These are phyloP conservation scores for Pouteria glomerata DNA, from an alignment of 148 eudicot species.

Conservation along the genomic window DNA sequence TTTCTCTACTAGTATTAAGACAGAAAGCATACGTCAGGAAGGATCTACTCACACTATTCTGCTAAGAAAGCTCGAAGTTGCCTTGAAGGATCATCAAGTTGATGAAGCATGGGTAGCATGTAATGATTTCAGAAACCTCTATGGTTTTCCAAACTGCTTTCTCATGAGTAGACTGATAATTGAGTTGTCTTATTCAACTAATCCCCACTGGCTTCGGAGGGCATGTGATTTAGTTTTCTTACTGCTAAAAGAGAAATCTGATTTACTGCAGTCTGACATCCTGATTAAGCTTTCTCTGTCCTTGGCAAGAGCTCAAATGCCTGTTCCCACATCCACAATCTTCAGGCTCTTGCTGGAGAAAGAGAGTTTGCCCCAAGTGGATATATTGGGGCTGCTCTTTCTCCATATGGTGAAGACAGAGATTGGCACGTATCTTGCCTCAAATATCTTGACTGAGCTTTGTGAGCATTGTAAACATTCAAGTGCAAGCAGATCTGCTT, in stretches of 20 bases:
- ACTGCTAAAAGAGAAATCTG: slow-evolving; percentile 38
- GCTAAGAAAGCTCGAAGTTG: slow-evolving; percentile 44
- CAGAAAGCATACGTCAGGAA: slow-evolving; percentile 19
- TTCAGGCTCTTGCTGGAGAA: slow-evolving; percentile 68
- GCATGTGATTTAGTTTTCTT: slow-evolving; percentile 43
- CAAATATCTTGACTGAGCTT: slow-evolving; percentile 70
- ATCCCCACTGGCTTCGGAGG: slow-evolving; percentile 48
- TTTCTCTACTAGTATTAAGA: slow-evolving; percentile 23
- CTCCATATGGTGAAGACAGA: slow-evolving; percentile 85
- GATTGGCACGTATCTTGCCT: slow-evolving; percentile 57
- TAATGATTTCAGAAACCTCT: slow-evolving; percentile 41
- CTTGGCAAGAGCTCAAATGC: slow-evolving; percentile 75
- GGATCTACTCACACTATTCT: slow-evolving; percentile 25
- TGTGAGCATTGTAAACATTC: slow-evolving; percentile 33
- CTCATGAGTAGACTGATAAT: slow-evolving; percentile 43
- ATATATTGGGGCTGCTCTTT: slow-evolving; percentile 40
- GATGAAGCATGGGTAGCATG: slow-evolving; percentile 63
- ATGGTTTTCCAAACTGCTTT: slow-evolving; percentile 57
- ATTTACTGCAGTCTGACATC: slow-evolving; percentile 37
- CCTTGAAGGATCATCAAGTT: slow-evolving; percentile 49
- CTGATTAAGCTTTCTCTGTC: slow-evolving; percentile 61
- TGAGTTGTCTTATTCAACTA: slow-evolving; percentile 62
- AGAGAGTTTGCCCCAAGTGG: slow-evolving; percentile 30
- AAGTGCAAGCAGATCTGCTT: slow-evolving; percentile 28
- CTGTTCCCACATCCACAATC: slow-evolving; percentile 49